Base-by-base conservation (phyloP, 768 basidiomycete genomes). In the Antrodiella citrinella region DNA sequence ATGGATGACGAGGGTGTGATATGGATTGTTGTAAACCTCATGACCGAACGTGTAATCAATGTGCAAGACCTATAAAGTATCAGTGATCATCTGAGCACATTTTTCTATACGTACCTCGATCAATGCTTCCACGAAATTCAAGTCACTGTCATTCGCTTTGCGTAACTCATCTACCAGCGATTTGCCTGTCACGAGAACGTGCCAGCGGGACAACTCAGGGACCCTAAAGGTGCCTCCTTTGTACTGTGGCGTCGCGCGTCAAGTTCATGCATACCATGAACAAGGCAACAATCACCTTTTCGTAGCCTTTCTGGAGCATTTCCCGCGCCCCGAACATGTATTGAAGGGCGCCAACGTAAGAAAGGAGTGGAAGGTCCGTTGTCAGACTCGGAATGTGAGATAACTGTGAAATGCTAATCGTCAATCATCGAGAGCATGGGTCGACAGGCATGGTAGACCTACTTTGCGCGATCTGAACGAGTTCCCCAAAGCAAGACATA, bases 91-190 rank as follows among this genome's bases (percentile, higher is more conserved):
- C 7, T 35, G 15, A 15, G 7, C 30, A 15, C 30, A 35, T n/a
- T n/a, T n/a, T n/a, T n/a, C n/a, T n/a, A n/a, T n/a, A n/a, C n/a
- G n/a, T 23, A 56, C 57, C 26, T 54, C 57, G 1, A 24, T 24
- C 9, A 47, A 39, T 1, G 49, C 54, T 9, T 50, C 57, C 0
- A 13, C 10, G 45, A 56, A 54, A 3, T 47, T 49, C 2, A 60
- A 20, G 19, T 51, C 53, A 24, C 57, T 50, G 15, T 61, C 61
- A 1, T 57, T 49, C 13, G 57, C 53, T 23, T 50, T 51, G n/a
- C 52, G 26, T 5, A 64, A 18, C n/a, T 64, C 63, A 11, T 64
- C 63, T 5, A 60, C 44, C 35, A 58, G 44, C 45, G 56, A 45
- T 1, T 51, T 51, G 9, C 57, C 55, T 30, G 51, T 51, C 12